Evolutionary conservation across 805 yeast genomes (phyloP), one percentile per base, ranked within the genome.

Genomic region (Kazachstania viticola): DNA sequence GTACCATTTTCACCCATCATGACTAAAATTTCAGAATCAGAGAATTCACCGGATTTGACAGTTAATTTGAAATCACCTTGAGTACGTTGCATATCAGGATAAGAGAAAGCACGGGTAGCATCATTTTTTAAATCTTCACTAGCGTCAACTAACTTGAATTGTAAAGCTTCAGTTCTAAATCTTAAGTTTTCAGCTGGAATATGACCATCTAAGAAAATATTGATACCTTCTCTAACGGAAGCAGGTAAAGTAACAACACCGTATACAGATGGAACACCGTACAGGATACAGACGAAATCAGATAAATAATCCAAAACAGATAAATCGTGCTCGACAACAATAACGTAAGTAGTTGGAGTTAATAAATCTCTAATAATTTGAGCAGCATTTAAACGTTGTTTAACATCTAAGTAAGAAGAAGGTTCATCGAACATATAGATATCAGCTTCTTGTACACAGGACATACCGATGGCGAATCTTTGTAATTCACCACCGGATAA

Each of bases 1-100:
- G 98, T 91, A 67, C 99, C 99, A 61, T 91, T 91, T 65, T 91
- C 98, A 58, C 99, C 99, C 94, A 91, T 88, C 95, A 91, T 83
- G 36, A 91, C 98, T 51, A 91, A 71, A 49, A 91, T 91, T 67
- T 91, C 98, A 27, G 95, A 82, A 60, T 91, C 94, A 35, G 94
- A 78, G 64, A 88, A 91, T 37, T 79, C 87, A 64, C 99, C 99
- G 28, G 72, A 53, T 52, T 82, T 79, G 38, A 91, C 79, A 36
- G 62, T 66, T 57, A 91, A 69, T 54, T 73, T 75, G 80, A 91
- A 91, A 61, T 87, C 96, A 54, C 98, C 98, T 67, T 87, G 88
- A 27, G 96, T 85, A 71, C 84, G 87, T 35, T 59, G 53, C 94
- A 91, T 79, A 19, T 66, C 46, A 36, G 95, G 95, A 56, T 91